phyloP scores from a whole-genome alignment of 2,329 filamentous ascomycete genomes.

The Exophiala sp. region DNA sequence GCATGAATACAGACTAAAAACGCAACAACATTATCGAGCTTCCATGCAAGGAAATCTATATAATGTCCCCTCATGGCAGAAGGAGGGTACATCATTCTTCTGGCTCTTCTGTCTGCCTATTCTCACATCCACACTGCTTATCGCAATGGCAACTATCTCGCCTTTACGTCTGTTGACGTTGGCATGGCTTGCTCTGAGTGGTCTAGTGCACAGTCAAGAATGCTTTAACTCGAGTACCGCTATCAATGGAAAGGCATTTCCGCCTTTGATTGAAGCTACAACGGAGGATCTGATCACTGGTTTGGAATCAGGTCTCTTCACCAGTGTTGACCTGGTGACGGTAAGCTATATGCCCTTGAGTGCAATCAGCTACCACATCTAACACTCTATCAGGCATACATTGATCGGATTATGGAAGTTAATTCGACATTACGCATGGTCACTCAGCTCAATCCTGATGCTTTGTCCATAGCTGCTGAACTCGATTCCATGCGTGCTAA shows the following conservation, averaged over 20 bases:
- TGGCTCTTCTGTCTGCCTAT: background rate
- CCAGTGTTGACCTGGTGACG: constrained; percentile 55
- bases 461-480: constrained; percentile 45
- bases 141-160: background rate
- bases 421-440: constrained; percentile 53
- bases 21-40: too few relatives aligned
- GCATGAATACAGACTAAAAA: too few relatives aligned
- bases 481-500: constrained; percentile 49
- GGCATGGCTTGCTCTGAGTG: constrained; percentile 4
- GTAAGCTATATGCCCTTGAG: constrained; percentile 23
- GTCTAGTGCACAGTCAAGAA: constrained; percentile 3
- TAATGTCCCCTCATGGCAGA: too few relatives aligned
- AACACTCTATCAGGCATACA: constrained; percentile 43
- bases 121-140: background rate
- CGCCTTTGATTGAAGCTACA: constrained; percentile 49
- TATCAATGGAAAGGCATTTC: constrained; percentile 28
- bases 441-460: constrained; percentile 56
- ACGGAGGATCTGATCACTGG: constrained; percentile 51
- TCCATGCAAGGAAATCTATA: too few relatives aligned
- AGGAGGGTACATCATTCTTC: too few relatives aligned
- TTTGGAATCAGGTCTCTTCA: constrained; percentile 50
- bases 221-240: constrained; percentile 18
- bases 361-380: background rate
- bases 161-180: background rate
- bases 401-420: constrained; percentile 50